These are phyloP conservation scores for Teratosphaeriaceae sp. DNA, from an alignment of 2,329 filamentous ascomycete genomes.

Conservation along the genomic window DNA sequence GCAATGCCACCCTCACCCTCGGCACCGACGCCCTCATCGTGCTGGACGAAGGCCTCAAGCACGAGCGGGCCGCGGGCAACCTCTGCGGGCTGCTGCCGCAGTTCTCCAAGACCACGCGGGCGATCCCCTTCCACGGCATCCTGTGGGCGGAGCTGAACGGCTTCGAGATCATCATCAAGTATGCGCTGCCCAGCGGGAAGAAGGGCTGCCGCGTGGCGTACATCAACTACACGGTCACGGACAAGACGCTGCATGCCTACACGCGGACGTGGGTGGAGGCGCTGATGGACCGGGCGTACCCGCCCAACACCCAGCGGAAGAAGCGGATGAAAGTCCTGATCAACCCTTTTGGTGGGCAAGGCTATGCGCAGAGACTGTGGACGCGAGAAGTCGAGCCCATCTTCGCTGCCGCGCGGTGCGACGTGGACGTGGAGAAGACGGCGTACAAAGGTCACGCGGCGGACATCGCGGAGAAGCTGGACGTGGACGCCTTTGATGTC, in stretches of 20 bases:
- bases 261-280: conserved; percentile 55
- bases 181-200: conserved; percentile 53
- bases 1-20: conserved; percentile 54
- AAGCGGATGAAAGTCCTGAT: conserved; percentile 83
- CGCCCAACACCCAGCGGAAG: conserved; percentile 51
- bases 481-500: conserved; percentile 75
- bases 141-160: conserved; percentile 68
- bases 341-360: conserved; percentile 86
- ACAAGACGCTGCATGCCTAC: conserved; percentile 44
- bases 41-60: conserved; percentile 50
- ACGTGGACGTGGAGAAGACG: conserved; percentile 67
- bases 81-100: conserved; percentile 51
- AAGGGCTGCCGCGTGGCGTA: conserved; percentile 54
- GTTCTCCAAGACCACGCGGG: conserved; percentile 42
- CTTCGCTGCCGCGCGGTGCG: conserved; percentile 72
- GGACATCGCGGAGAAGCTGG: conserved; percentile 66
- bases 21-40: conserved; percentile 55
- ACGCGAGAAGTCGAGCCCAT: conserved; percentile 70
- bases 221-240: conserved; percentile 53
- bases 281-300: conserved; percentile 67
- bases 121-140: conserved; percentile 74
- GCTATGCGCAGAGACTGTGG: conserved; percentile 67
- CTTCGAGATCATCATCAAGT: conserved; percentile 61
- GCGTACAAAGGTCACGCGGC: conserved; percentile 68
- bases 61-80: conserved; percentile 38